Conservation (phyloP, 1,284 basidiomycete genomes). For the Papiliotrema terrestris region DNA sequence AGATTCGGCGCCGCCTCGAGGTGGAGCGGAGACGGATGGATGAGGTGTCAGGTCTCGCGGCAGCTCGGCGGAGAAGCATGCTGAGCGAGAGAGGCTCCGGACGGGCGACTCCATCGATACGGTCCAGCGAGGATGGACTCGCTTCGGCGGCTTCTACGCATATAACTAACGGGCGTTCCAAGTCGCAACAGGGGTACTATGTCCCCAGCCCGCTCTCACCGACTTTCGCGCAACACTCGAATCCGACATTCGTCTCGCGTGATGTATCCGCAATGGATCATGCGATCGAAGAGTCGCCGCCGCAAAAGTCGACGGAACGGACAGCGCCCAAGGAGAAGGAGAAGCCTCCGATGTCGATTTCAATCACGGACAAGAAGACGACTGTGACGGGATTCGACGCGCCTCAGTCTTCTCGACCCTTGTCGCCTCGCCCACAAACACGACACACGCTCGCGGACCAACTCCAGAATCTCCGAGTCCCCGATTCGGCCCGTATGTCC, state of each 20-base stretch:
- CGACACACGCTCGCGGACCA: background rate
- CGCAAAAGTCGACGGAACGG: constrained; percentile 7
- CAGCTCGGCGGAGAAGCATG: constrained; percentile 36
- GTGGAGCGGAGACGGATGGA: constrained; percentile 39
- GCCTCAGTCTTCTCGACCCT: constrained; percentile 13
- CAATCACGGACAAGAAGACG: constrained; percentile 18
- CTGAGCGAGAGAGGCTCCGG: constrained; percentile 36
- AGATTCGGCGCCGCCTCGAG: constrained; percentile 33
- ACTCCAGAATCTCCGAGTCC: constrained; percentile 2
- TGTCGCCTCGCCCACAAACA: constrained; percentile 4
- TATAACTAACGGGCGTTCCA: constrained; percentile 9
- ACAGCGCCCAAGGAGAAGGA: constrained; percentile 1
- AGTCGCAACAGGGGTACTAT: constrained; percentile 24
- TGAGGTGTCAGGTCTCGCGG: constrained; percentile 37
- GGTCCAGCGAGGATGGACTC: constrained; percentile 24
- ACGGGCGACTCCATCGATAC: constrained; percentile 29
- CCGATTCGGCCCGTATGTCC: constrained; percentile 10
- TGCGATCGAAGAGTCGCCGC: constrained; percentile 6
- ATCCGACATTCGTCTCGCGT: background rate
- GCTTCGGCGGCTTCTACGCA: constrained; percentile 8
- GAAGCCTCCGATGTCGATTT: constrained; percentile 1
- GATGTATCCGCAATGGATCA: background rate
- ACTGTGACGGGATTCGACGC: constrained; percentile 34
- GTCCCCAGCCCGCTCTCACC: constrained; percentile 39
- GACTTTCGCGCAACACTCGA: constrained; percentile 17